Evolutionary conservation across 2,329 filamentous ascomycete genomes (phyloP).

Genomic region (Fusarium sp.): DNA sequence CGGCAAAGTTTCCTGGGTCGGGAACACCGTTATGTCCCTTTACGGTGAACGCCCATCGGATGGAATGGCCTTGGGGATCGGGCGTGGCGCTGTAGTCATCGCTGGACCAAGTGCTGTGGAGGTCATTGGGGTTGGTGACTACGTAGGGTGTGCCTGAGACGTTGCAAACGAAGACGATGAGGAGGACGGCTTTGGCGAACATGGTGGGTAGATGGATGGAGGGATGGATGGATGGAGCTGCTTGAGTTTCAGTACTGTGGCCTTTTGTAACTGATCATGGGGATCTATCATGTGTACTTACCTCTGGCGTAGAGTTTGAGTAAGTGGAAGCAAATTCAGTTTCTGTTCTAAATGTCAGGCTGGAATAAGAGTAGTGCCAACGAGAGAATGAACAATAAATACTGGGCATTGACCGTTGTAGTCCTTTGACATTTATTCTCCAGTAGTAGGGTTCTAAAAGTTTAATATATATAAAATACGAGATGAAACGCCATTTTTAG

Average conservation of each 20-base stretch:
- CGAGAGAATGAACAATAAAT: background rate
- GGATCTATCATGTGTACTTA: background rate
- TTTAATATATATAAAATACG: background rate
- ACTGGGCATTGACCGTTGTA: background rate
- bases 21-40: background rate
- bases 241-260: background rate
- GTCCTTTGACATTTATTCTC: background rate
- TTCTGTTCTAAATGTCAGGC: background rate
- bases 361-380: accelerated
- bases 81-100: background rate
- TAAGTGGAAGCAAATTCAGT: too few relatives aligned
- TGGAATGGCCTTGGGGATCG: background rate
- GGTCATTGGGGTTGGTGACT: background rate
- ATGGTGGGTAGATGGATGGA: background rate
- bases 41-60: background rate
- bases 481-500: background rate
- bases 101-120: background rate
- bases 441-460: background rate
- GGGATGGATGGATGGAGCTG: background rate
- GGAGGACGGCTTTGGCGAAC: background rate
- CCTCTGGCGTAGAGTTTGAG: accelerated
- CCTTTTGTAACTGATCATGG: too few relatives aligned
- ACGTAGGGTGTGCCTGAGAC: background rate
- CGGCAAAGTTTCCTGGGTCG: background rate
- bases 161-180: background rate